Evolutionary conservation across 202 grass and related monocot genomes (phyloP).

Genomic region (Brachypodium distachyon): DNA sequence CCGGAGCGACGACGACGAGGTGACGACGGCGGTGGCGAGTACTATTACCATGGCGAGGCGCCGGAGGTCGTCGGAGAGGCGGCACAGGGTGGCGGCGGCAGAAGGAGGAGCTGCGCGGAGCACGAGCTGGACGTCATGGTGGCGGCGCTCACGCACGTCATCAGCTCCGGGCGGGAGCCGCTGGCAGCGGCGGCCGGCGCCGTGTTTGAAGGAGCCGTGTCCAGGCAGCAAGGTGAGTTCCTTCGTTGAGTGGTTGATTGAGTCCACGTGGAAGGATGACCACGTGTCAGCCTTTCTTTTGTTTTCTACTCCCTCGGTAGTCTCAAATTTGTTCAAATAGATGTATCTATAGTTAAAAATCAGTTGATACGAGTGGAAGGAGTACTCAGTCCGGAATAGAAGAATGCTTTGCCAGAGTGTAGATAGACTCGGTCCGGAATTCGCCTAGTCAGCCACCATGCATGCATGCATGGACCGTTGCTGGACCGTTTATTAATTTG

Average conservation of each 20-base stretch:
- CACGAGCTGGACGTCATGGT: constrained; percentile 31
- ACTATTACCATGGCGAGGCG: not conserved
- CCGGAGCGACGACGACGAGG: not conserved
- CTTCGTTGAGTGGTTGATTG: too few relatives aligned
- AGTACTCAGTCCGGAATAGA: too few relatives aligned
- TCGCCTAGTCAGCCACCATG: too few relatives aligned
- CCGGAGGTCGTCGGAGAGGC: not conserved
- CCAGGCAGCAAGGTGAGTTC: constrained; percentile 25
- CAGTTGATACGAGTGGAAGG: too few relatives aligned
- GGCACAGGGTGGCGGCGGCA: not conserved
- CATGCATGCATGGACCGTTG: not conserved
- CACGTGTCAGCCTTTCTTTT: not conserved
- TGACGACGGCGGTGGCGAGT: too few relatives aligned
- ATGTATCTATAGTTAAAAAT: too few relatives aligned
- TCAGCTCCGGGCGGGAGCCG: constrained; percentile 10
- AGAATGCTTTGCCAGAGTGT: too few relatives aligned
- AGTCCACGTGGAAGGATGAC: too few relatives aligned
- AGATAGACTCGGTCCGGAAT: too few relatives aligned
- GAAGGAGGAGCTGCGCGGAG: not conserved
- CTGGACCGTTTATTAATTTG: too few relatives aligned
- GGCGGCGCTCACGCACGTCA: constrained; percentile 39
- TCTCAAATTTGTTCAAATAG: too few relatives aligned
- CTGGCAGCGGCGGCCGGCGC: not conserved
- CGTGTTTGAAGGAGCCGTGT: not conserved
- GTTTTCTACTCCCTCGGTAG: too few relatives aligned